Evolutionary conservation across 495 filamentous ascomycete genomes (phyloP).

Genomic region (Aspergillus olivimuriae): DNA sequence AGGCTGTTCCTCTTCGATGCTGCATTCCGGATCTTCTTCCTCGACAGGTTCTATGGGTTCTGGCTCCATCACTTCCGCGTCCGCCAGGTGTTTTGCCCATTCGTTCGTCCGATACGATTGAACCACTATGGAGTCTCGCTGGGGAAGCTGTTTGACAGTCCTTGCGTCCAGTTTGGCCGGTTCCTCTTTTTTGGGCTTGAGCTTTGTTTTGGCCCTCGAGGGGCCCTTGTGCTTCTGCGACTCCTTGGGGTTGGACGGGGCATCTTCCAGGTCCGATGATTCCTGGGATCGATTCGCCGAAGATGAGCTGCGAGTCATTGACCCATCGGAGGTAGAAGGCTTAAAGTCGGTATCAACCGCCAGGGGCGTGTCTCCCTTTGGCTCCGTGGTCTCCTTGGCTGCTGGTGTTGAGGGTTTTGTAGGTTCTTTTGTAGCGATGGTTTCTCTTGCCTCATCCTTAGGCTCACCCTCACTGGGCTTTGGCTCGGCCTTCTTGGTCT

Average conservation of each 20-base stretch:
- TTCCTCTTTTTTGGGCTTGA: conserved; percentile 15
- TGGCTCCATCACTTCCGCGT: conserved; percentile 69
- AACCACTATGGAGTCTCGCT: conserved; percentile 58
- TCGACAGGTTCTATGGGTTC: conserved; percentile 50
- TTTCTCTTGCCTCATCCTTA: too few species aligned
- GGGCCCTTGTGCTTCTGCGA: neutral
- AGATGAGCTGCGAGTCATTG: too few species aligned
- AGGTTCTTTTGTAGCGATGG: too few species aligned
- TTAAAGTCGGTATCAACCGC: too few species aligned
- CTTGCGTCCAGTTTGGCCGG: conserved; percentile 25
- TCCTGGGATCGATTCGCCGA: too few species aligned
- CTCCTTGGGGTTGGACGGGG: neutral
- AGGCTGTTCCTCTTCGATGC: conserved; percentile 36
- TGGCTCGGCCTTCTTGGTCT: too few species aligned
- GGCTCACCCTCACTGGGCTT: too few species aligned
- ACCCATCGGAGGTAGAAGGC: too few species aligned
- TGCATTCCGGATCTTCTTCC: conserved; percentile 17
- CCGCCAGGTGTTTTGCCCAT: conserved; percentile 86
- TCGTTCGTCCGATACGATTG: conserved; percentile 88
- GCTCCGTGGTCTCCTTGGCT: too few species aligned
- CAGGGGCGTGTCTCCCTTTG: too few species aligned
- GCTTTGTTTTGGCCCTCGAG: too few species aligned
- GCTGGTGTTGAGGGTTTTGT: too few species aligned
- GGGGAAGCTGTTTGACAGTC: conserved; percentile 33
- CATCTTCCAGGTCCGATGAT: neutral